A percentile compares a stretch with the other conserved stretches of the same genome.
Conservation (phyloP, 1,284 basidiomycete species). For the Kalmanozyma brasiliensis region DNA sequence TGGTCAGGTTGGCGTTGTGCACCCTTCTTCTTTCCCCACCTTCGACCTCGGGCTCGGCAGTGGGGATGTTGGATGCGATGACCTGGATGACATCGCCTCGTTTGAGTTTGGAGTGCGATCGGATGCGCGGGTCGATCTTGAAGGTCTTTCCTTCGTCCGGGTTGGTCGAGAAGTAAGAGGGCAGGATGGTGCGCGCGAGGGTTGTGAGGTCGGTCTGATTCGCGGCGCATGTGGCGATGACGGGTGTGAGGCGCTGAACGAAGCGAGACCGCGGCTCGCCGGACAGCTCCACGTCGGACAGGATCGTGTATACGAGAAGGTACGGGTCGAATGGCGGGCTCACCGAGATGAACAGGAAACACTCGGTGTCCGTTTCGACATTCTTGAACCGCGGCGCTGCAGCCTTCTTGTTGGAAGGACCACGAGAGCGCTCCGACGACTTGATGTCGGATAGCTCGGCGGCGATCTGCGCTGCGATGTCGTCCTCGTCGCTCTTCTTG, state of each 20-base stretch:
- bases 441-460: slow-evolving; percentile 54
- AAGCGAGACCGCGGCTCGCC: slow-evolving; percentile 55
- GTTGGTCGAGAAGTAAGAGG: slow-evolving; percentile 24
- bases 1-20: slow-evolving; percentile 51
- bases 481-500: slow-evolving; percentile 38
- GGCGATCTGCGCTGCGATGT: slow-evolving; percentile 61
- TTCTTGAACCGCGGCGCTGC: slow-evolving; percentile 23
- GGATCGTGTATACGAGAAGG: slow-evolving; percentile 38
- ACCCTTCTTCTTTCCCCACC: slow-evolving; percentile 13
- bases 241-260: slow-evolving; percentile 48
- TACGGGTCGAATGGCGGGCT: slow-evolving; percentile 39
- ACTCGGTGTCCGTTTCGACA: slow-evolving; percentile 53
- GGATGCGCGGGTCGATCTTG: slow-evolving; percentile 61
- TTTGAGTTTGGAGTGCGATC: slow-evolving; percentile 49
- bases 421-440: slow-evolving; percentile 19
- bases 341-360: slow-evolving; percentile 48
- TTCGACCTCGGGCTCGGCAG: slow-evolving; percentile 5
- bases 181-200: slow-evolving; percentile 34
- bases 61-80: slow-evolving; percentile 49
- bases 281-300: slow-evolving; percentile 46
- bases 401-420: background rate
- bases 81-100: slow-evolving; percentile 53
- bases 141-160: slow-evolving; percentile 28
- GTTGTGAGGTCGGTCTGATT: slow-evolving; percentile 23
- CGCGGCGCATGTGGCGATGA: slow-evolving; percentile 37